These are phyloP conservation scores for Cyclotella choctawhatcheeana DNA, from an alignment of 108 stramenopile genomes.

Conservation along the genomic window DNA sequence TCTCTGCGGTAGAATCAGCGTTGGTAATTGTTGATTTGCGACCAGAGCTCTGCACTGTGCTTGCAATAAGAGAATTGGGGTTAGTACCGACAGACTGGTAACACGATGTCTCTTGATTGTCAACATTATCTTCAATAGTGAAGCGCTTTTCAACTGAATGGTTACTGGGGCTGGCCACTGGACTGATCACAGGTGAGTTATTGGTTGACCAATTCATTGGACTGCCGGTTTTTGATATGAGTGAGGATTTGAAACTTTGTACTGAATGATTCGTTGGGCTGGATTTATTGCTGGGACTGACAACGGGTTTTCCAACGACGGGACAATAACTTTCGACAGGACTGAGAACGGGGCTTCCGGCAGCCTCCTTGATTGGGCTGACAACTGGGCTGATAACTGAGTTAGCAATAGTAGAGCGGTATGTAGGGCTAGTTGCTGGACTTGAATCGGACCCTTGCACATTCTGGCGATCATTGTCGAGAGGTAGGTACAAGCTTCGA, in stretches of 20 bases:
- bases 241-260: background rate
- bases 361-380: background rate
- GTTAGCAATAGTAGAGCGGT: background rate
- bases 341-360: background rate
- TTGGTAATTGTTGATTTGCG: background rate
- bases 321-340: background rate
- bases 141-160: background rate
- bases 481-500: slow-evolving; percentile 9
- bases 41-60: slow-evolving; percentile 1
- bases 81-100: background rate
- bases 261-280: background rate
- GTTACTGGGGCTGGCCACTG: background rate
- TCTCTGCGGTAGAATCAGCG: slow-evolving; percentile 15
- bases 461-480: background rate
- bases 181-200: background rate
- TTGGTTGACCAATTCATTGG: background rate
- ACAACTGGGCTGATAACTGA: background rate
- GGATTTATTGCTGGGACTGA: background rate
- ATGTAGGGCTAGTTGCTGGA: background rate
- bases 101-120: background rate
- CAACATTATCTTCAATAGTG: slow-evolving; percentile 6
- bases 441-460: background rate
- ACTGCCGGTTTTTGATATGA: background rate
- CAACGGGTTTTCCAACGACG: background rate
- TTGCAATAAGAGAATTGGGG: background rate